Percentiles rank a stretch among this genome's conserved stretches.
These are phyloP conservation scores for Conticribra weissflogii DNA, from an alignment of 108 stramenopile genomes.

Conservation along the genomic window DNA sequence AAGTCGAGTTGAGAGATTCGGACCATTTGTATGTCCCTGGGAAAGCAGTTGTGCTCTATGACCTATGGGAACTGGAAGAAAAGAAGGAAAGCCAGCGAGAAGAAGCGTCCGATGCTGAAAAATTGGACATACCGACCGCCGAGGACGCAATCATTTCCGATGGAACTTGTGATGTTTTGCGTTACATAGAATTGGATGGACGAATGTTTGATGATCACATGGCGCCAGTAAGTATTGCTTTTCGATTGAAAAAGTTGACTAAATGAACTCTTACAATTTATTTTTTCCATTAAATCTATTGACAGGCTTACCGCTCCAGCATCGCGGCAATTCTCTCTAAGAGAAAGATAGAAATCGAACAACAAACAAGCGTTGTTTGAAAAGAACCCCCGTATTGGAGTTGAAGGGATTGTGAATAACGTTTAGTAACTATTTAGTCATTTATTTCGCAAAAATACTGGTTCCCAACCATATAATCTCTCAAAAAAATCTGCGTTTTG, in stretches of 20 bases:
- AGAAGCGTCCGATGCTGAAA: too few species aligned
- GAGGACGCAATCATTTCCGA: background rate
- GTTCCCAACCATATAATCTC: constrained; percentile 8
- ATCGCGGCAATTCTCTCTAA: background rate
- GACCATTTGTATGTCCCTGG: constrained; percentile 60
- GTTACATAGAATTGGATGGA: constrained; percentile 1
- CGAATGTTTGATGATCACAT: constrained; percentile 3
- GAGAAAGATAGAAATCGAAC: background rate
- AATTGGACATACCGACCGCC: too few species aligned
- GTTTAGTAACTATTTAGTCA: too few species aligned
- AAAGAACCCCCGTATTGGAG: too few species aligned
- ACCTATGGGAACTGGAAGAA: constrained; percentile 37
- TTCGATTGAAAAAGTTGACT: too few species aligned
- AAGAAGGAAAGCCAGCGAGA: too few species aligned
- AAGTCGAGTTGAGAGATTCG: constrained; percentile 28
- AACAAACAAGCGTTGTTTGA: too few species aligned
- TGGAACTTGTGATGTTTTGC: background rate
- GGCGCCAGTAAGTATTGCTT: background rate
- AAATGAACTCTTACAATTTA: too few species aligned
- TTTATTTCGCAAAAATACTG: background rate
- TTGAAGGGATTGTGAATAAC: too few species aligned
- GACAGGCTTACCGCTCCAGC: background rate
- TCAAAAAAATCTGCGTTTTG: constrained; percentile 1
- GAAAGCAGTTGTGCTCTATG: constrained; percentile 43
- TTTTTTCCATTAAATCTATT: too few species aligned